A percentile compares a stretch with the other conserved stretches of the same genome.
phyloP scores from a whole-genome alignment of 2,329 filamentous ascomycete species.

The Colletotrichum lupini region DNA sequence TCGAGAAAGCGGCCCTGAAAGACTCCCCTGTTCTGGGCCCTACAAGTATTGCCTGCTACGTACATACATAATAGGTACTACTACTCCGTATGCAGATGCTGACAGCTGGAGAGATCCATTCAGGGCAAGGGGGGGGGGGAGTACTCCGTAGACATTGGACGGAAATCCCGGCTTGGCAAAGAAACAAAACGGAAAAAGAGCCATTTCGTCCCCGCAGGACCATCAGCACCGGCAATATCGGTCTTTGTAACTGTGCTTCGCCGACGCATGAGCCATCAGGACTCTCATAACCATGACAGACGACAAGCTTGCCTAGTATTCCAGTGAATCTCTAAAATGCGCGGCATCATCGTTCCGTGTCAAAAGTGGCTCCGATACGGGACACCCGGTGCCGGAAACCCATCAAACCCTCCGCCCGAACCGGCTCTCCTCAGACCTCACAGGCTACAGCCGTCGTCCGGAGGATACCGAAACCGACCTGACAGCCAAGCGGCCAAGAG shows the following conservation, averaged over 20 bases:
- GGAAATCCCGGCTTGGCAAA: neutral
- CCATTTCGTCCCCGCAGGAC: neutral
- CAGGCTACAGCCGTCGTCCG: neutral
- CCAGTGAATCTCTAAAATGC: neutral
- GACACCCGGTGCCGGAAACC: neutral
- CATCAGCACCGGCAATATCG: neutral
- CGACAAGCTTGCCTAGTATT: neutral
- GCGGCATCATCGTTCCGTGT: neutral
- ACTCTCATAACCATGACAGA: neutral
- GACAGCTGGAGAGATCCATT: neutral
- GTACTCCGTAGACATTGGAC: neutral
- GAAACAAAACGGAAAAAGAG: neutral
- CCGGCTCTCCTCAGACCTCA: neutral
- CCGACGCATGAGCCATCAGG: neutral
- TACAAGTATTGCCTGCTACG: no score
- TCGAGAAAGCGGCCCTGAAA: neutral
- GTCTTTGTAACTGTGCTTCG: neutral
- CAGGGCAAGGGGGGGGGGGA: no score
- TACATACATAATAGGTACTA: no score
- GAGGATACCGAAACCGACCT: slow-evolving; percentile 10
- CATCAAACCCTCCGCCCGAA: neutral
- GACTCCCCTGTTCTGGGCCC: neutral
- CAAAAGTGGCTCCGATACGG: neutral
- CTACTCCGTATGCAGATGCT: neutral
- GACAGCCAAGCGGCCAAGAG: slow-evolving; percentile 6